Evolutionary conservation across 257 asterid genomes (phyloP).

Genomic region (Plectranthus barbatus): DNA sequence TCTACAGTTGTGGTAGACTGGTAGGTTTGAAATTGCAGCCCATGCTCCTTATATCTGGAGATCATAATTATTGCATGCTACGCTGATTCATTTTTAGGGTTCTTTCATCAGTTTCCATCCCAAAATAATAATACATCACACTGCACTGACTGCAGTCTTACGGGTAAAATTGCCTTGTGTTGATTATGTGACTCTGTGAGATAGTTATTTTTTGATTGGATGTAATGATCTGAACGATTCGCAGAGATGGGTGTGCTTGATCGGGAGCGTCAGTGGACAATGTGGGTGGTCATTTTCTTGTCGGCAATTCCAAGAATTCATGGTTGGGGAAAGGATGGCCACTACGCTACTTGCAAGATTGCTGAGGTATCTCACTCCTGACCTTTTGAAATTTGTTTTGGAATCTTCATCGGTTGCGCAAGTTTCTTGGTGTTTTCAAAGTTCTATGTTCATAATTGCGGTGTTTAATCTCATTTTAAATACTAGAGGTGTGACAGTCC

Average conservation of each 20-base stretch:
- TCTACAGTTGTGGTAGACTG: no score
- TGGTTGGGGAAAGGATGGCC: slow-evolving; percentile 95
- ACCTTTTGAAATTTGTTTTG: neutral
- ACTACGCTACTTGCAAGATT: slow-evolving; percentile 59
- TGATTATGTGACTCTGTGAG: neutral
- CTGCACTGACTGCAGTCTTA: neutral
- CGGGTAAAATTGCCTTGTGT: neutral
- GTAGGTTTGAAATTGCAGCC: neutral
- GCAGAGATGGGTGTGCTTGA: slow-evolving; percentile 35
- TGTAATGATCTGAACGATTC: slow-evolving; percentile 6
- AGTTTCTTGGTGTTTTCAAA: no score
- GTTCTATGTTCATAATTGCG: no score
- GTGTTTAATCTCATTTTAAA: no score
- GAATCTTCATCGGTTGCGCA: no score
- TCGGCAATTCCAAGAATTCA: slow-evolving; percentile 26
- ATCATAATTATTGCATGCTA: no score
- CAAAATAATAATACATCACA: neutral
- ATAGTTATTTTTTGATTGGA: neutral
- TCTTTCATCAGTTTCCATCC: neutral
- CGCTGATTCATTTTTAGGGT: no score
- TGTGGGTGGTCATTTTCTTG: slow-evolving; percentile 23
- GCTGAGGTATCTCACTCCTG: slow-evolving; percentile 52
- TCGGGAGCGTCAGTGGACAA: slow-evolving; percentile 21
- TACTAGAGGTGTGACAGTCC: no score
- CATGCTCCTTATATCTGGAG: no score